Percentiles rank a stretch among this genome's conserved stretches.
Conservation (phyloP, 164 flowering plant species). For the Macadamia integrifolia region DNA sequence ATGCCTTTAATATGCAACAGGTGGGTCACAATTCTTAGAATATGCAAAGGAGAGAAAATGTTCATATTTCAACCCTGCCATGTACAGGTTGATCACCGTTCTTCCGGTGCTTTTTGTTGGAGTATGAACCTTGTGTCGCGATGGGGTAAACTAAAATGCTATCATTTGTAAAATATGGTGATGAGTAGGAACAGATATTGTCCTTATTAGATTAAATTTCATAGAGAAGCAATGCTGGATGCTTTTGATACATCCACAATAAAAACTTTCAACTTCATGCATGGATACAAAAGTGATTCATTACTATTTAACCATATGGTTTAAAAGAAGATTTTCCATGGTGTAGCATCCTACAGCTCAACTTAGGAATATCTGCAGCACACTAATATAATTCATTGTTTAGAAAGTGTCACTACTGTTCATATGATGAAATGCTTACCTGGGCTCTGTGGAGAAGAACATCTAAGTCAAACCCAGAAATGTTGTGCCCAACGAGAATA, state of each 20-base stretch:
- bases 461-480: constrained; percentile 97
- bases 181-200: not conserved
- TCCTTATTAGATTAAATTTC: not conserved
- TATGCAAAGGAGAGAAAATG: too few relatives aligned
- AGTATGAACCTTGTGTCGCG: too few relatives aligned
- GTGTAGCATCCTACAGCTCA: not conserved
- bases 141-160: too few relatives aligned
- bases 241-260: not conserved
- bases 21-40: not conserved
- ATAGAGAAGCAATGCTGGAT: not conserved
- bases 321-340: not conserved
- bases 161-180: not conserved
- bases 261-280: not conserved
- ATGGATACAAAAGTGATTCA: not conserved
- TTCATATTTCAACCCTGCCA: too few relatives aligned
- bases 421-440: constrained; percentile 31
- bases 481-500: constrained; percentile 94
- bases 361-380: not conserved
- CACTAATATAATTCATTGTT: not conserved
- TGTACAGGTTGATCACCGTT: too few relatives aligned
- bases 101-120: too few relatives aligned
- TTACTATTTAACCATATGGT: not conserved
- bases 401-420: not conserved
- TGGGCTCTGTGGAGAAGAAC: constrained; percentile 89
- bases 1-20: not conserved